These are phyloP conservation scores for Entomortierella beljakovae DNA, from an alignment of 192 early-diverging fungal genomes.

Conservation along the genomic window DNA sequence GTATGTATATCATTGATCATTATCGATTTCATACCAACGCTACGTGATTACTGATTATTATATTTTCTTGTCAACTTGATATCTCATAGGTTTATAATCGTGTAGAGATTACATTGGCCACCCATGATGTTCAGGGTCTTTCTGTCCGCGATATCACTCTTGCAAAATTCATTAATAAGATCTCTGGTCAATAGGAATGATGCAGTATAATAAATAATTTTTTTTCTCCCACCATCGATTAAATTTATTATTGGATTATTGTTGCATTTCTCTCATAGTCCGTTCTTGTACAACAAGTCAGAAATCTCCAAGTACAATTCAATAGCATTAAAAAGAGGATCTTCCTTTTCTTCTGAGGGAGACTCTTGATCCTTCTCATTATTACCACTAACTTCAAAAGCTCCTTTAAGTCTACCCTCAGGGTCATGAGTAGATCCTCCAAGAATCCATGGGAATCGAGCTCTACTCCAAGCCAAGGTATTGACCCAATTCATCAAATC, in stretches of 20 bases:
- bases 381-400: conserved; percentile 31
- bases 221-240: background rate
- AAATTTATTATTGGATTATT: background rate
- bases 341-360: conserved; percentile 11
- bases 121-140: conserved; percentile 91
- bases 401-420: conserved; percentile 36
- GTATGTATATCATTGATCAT: conserved; percentile 51
- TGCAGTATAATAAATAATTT: background rate
- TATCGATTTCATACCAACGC: no score
- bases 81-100: conserved; percentile 87
- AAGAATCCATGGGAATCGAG: conserved; percentile 46
- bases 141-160: conserved; percentile 81
- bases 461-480: conserved; percentile 43
- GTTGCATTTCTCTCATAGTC: no score
- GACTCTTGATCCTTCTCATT: conserved; percentile 7
- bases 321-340: conserved; percentile 46
- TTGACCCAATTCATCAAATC: conserved; percentile 55
- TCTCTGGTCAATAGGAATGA: conserved; percentile 42
- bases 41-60: conserved; percentile 10
- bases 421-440: conserved; percentile 50
- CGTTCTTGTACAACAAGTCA: conserved; percentile 39
- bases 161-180: conserved; percentile 75
- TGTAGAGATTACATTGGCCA: conserved; percentile 90
- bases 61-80: background rate
- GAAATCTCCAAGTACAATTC: conserved; percentile 53